Evolutionary conservation across 345 rosid species (phyloP).

Genomic region (Hibiscus syriacus): DNA sequence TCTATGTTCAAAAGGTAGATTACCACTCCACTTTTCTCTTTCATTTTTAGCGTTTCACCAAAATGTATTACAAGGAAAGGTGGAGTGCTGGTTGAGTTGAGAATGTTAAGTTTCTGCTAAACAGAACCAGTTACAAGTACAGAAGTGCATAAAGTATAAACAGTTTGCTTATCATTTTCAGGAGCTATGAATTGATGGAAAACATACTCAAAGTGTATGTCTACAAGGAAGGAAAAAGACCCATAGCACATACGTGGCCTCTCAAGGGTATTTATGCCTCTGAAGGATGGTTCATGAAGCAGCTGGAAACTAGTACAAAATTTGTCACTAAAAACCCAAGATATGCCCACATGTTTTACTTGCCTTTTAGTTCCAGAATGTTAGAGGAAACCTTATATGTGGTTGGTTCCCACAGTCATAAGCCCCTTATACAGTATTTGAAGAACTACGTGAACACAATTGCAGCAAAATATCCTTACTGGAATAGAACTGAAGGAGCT

Average conservation of each 20-base stretch:
- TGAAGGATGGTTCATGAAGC: constrained; percentile 98
- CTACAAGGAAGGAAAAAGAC: constrained; percentile 78
- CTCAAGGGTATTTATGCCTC: constrained; percentile 91
- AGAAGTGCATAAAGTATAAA: neutral
- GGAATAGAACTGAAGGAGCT: constrained; percentile 86
- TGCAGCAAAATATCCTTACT: constrained; percentile 55
- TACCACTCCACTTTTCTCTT: neutral
- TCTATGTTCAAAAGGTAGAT: constrained; percentile 73
- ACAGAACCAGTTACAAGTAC: neutral
- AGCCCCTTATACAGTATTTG: constrained; percentile 52
- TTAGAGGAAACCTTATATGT: constrained; percentile 68
- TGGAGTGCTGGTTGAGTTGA: neutral
- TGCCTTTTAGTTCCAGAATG: constrained; percentile 83
- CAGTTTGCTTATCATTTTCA: constrained; percentile 21
- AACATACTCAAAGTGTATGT: constrained; percentile 66
- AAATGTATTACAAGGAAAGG: neutral
- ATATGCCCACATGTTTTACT: constrained; percentile 81
- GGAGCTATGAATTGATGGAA: constrained; percentile 97
- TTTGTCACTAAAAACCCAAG: constrained; percentile 53
- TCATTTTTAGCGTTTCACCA: neutral
- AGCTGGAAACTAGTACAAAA: constrained; percentile 51
- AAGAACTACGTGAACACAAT: constrained; percentile 56
- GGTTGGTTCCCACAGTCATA: constrained; percentile 53
- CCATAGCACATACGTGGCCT: constrained; percentile 58
- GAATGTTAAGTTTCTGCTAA: neutral